Evolutionary conservation across 371 early-diverging fungal species (phyloP).

Genomic region (Mortierella sp.): DNA sequence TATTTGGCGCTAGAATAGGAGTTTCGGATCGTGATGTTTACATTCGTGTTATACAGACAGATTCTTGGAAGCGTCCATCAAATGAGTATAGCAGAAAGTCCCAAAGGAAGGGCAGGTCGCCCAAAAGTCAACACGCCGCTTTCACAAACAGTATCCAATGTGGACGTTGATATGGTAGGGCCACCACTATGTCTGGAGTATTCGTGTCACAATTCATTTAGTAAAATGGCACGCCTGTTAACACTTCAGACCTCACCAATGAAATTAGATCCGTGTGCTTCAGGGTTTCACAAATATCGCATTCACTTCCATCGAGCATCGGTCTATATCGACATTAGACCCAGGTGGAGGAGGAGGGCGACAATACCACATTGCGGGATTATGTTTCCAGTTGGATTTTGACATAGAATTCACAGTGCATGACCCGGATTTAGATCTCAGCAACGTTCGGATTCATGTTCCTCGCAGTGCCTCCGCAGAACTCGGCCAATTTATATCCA

Average conservation of each 20-base stretch:
- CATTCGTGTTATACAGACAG: neutral
- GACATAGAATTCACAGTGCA: conserved; percentile 34
- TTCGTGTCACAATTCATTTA: neutral
- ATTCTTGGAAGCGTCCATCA: conserved; percentile 32
- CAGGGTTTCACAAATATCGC: conserved; percentile 41
- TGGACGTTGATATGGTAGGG: conserved; percentile 38
- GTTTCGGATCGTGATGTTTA: neutral
- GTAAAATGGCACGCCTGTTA: neutral
- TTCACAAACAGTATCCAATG: conserved; percentile 4
- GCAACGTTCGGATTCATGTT: conserved; percentile 17
- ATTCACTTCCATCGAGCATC: conserved; percentile 39
- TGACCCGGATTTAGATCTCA: conserved; percentile 31
- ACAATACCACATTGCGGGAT: conserved; percentile 32
- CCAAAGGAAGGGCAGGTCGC: neutral
- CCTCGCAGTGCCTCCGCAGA: conserved; percentile 28
- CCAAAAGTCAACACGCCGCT: conserved; percentile 15
- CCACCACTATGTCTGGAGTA: too few relatives aligned
- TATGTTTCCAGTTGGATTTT: conserved; percentile 41
- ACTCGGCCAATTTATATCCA: conserved; percentile 17
- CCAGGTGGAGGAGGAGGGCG: conserved; percentile 3
- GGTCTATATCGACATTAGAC: conserved; percentile 17
- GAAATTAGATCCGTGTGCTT: conserved; percentile 25
- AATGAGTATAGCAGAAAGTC: conserved; percentile 12
- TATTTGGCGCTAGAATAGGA: neutral
- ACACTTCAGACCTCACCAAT: neutral